phyloP scores from a whole-genome alignment of 1,139 yeast genomes.

The Hansenula anomala region DNA sequence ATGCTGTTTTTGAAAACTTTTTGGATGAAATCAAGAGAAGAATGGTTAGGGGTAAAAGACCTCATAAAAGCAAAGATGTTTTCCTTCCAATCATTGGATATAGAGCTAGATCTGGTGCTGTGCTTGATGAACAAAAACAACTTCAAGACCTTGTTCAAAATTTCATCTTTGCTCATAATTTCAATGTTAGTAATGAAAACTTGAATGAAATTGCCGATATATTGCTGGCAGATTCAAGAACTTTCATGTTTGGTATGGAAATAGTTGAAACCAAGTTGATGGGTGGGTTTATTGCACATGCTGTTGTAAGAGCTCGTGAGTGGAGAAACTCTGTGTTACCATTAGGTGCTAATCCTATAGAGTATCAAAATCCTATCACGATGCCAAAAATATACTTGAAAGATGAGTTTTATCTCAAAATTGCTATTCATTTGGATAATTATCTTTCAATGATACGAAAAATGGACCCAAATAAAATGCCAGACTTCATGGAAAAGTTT shows the following conservation, averaged over 20 bases:
- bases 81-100: constrained; percentile 7
- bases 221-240: constrained; percentile 23
- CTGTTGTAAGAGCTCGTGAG: not conserved
- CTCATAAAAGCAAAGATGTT: constrained; percentile 21
- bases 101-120: not conserved
- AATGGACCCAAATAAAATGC: no score
- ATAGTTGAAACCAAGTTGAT: constrained; percentile 34
- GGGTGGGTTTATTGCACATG: constrained; percentile 28
- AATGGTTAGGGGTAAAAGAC: constrained; percentile 19
- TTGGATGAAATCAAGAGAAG: constrained; percentile 22
- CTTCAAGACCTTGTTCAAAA: constrained; percentile 26
- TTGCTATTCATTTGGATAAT: not conserved
- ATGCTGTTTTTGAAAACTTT: constrained; percentile 23
- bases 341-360: not conserved
- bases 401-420: not conserved
- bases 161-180: constrained; percentile 26
- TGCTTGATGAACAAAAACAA: constrained; percentile 19
- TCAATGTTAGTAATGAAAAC: constrained; percentile 32
- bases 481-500: not conserved
- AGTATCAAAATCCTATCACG: not conserved
- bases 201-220: constrained; percentile 34
- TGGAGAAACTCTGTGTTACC: not conserved
- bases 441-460: not conserved
- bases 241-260: constrained; percentile 30
- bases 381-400: not conserved